Evolutionary conservation across 2,329 filamentous ascomycete genomes (phyloP).

Genomic region (Fusarium guadeloupense): DNA sequence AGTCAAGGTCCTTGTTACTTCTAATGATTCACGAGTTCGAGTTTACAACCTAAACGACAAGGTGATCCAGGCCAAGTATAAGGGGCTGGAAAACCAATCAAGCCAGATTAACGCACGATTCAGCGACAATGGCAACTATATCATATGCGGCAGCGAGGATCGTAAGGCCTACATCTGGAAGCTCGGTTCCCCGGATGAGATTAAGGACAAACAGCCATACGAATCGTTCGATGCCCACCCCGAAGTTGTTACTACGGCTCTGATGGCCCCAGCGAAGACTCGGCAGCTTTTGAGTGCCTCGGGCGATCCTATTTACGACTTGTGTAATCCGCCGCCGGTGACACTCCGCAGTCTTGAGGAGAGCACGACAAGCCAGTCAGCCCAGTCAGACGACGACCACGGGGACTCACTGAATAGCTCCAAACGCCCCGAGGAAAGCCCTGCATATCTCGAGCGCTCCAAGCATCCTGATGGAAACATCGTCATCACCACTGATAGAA

Average conservation of each 20-base stretch:
- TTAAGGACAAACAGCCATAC: constrained; percentile 81
- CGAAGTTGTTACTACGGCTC: constrained; percentile 86
- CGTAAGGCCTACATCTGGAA: constrained; percentile 92
- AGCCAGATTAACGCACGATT: constrained; percentile 92
- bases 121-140: constrained; percentile 84
- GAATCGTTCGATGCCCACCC: constrained; percentile 93
- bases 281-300: constrained; percentile 81
- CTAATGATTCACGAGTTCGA: constrained; percentile 91
- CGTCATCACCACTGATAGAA: constrained; percentile 88
- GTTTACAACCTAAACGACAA: constrained; percentile 90
- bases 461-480: constrained; percentile 86
- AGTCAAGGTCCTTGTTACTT: constrained; percentile 87
- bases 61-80: constrained; percentile 86
- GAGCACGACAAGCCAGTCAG: constrained; percentile 54
- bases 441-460: constrained; percentile 79
- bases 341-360: constrained; percentile 81
- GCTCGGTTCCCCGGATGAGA: constrained; percentile 61
- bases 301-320: constrained; percentile 92
- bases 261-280: constrained; percentile 83
- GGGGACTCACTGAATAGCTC: constrained; percentile 44
- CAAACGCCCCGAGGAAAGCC: constrained; percentile 71
- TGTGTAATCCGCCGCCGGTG: constrained; percentile 94
- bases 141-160: constrained; percentile 95
- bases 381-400: constrained; percentile 50
- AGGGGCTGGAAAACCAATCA: constrained; percentile 87